Percentiles rank a stretch among this genome's conserved stretches.
Evolutionary conservation across 257 asterid genomes (phyloP).

Genomic region (Jasminum sambac): DNA sequence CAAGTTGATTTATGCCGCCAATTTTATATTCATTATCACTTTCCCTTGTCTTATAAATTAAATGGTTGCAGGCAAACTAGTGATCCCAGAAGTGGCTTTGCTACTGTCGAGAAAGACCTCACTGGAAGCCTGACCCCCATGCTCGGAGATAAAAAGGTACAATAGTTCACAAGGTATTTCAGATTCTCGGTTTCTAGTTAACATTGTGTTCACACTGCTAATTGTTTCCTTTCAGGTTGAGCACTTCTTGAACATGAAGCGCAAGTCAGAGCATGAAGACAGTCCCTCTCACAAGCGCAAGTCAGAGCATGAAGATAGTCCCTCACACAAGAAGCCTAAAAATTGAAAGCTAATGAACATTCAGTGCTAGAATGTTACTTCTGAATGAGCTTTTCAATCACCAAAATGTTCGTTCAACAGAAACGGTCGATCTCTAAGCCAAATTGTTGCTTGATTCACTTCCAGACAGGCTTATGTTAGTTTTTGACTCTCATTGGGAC

Average conservation of each 20-base stretch:
- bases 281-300: conserved; percentile 47
- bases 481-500: neutral
- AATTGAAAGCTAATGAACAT: conserved; percentile 31
- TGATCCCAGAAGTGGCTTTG: conserved; percentile 87
- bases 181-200: neutral
- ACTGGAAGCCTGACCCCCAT: conserved; percentile 96
- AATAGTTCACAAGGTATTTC: conserved; percentile 6
- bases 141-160: conserved; percentile 92
- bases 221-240: conserved; percentile 55
- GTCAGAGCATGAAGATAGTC: conserved; percentile 45
- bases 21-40: neutral
- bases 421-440: neutral
- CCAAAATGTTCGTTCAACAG: neutral
- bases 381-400: neutral
- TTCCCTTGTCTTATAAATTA: neutral
- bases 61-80: conserved; percentile 73
- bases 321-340: conserved; percentile 65
- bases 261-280: conserved; percentile 54
- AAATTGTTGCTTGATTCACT: neutral
- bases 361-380: neutral
- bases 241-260: conserved; percentile 81
- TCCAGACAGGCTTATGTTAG: neutral
- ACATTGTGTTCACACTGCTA: neutral
- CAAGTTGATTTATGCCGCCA: neutral
- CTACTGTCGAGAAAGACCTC: conserved; percentile 80